Conservation (phyloP, 306 rosid genomes). For the Acacia confusa region DNA sequence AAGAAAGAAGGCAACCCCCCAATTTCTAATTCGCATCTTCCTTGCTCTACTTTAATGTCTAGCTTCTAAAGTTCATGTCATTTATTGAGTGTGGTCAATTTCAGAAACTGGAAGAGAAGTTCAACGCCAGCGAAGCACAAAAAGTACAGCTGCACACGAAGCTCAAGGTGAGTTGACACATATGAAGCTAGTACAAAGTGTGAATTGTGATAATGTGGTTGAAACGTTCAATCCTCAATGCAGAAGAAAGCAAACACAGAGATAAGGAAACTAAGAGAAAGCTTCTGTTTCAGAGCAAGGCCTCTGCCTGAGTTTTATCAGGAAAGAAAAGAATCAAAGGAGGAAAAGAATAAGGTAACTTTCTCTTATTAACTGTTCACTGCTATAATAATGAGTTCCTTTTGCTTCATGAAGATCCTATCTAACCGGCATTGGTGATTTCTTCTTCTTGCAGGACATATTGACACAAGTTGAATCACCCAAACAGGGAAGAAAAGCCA, state of each 20-base stretch:
- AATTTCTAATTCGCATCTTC: background rate
- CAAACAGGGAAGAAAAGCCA: slow-evolving; percentile 47
- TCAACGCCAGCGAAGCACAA: slow-evolving; percentile 50
- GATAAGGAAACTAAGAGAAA: slow-evolving; percentile 49
- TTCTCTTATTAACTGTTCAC: background rate
- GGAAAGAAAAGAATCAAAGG: slow-evolving; percentile 47
- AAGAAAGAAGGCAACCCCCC: slow-evolving; percentile 67
- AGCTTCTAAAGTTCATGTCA: background rate
- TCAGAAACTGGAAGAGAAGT: slow-evolving; percentile 67
- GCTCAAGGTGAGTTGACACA: slow-evolving; percentile 45
- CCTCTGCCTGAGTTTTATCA: slow-evolving; percentile 56
- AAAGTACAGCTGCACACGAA: slow-evolving; percentile 49
- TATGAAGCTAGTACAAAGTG: background rate
- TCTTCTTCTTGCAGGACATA: slow-evolving; percentile 43
- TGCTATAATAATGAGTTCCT: background rate
- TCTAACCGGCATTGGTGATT: background rate
- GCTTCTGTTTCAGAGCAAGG: slow-evolving; percentile 71
- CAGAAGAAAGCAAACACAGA: slow-evolving; percentile 67
- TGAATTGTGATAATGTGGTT: background rate
- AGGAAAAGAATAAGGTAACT: slow-evolving; percentile 43
- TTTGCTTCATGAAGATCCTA: background rate
- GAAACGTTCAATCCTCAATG: background rate
- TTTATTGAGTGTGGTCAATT: slow-evolving; percentile 10
- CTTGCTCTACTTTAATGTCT: background rate
- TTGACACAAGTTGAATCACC: slow-evolving; percentile 42